A percentile compares a stretch with the other conserved stretches of the same genome.
These are phyloP conservation scores for Trichomonascus vanleenenianus DNA, from an alignment of 805 yeast genomes.

Conservation along the genomic window DNA sequence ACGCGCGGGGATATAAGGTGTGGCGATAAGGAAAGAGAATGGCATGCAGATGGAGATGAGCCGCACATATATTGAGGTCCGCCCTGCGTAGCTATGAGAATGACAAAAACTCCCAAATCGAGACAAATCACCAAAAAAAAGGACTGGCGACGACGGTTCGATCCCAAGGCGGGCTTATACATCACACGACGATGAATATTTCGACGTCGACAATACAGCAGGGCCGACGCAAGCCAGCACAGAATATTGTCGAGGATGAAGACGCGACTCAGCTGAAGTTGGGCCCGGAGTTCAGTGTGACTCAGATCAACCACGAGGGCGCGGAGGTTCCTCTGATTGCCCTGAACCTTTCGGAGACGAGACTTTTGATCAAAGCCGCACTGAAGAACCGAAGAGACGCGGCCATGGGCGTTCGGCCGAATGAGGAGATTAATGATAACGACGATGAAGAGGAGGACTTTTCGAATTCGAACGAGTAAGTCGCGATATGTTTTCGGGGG, in stretches of 20 bases:
- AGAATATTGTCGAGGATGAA: constrained; percentile 75
- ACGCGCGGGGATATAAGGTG: no score
- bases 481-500: neutral
- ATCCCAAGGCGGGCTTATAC: neutral
- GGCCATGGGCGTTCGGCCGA: constrained; percentile 20
- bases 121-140: neutral
- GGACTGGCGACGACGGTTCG: neutral
- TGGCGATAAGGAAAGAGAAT: no score
- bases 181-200: constrained; percentile 54
- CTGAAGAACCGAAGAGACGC: constrained; percentile 62
- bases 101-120: no score
- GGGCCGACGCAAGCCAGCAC: constrained; percentile 61
- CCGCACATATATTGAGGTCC: neutral
- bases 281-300: constrained; percentile 87
- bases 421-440: constrained; percentile 29
- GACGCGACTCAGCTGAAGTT: constrained; percentile 80
- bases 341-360: constrained; percentile 80
- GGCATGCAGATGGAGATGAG: no score
- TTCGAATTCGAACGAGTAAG: constrained; percentile 29
- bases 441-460: constrained; percentile 32
- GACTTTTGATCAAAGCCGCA: constrained; percentile 85
- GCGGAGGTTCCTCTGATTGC: constrained; percentile 71
- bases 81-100: no score
- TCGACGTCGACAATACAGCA: constrained; percentile 85
- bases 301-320: constrained; percentile 77